Base-by-base conservation (phyloP, 345 rosid genomes). In the Carallia pectinifolia region DNA sequence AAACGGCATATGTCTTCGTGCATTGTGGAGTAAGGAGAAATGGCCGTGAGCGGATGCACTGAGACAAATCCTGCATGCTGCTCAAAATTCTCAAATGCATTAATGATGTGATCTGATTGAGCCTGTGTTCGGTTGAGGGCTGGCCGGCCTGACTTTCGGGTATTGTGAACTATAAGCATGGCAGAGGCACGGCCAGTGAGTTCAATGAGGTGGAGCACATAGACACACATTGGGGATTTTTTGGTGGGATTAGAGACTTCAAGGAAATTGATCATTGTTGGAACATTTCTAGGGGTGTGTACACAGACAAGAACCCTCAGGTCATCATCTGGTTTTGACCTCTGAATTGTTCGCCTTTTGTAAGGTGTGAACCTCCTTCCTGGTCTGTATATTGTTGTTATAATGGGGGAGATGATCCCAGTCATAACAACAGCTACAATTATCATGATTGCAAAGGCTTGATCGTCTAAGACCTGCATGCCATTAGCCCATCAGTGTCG, bases 151-250 rank as follows among this genome's bases (percentile, higher is more conserved):
- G 87, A 72, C 66, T 87, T 88, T 1, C 93, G 74, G 17, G 95
- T 88, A 72, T 84, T 89, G 65, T 95, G 99, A 31, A 92, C 97
- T 29, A 90, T 90, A 47, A 95, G 81, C 97, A 95, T 90, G 39
- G 99, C 97, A 0, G 99, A 92, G 38, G 99, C 97, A 12, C 94
- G 86, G 0, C 97, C 99, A 0, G 99, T 95, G 71, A 95, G 97
- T 78, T 95, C 97, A 16, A 95, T 96, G 5, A 95, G 88, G 74
- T 92, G 99, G 72, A 95, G 96, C 66, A 92, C 96, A 8, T 84
- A 89, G 29, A 95, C 81, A 37, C 85, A 84, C 58, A 95, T 80
- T 0, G 97, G 97, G 30, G 99, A 89, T 71, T 78, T 89, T 58
- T 85, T 95, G 37, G 83, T 84, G 6, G 99, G 88, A 74, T 92